A percentile compares a stretch with the other conserved stretches of the same genome.
phyloP scores from a whole-genome alignment of 2,329 filamentous ascomycete genomes.

The Penicillium sp. region DNA sequence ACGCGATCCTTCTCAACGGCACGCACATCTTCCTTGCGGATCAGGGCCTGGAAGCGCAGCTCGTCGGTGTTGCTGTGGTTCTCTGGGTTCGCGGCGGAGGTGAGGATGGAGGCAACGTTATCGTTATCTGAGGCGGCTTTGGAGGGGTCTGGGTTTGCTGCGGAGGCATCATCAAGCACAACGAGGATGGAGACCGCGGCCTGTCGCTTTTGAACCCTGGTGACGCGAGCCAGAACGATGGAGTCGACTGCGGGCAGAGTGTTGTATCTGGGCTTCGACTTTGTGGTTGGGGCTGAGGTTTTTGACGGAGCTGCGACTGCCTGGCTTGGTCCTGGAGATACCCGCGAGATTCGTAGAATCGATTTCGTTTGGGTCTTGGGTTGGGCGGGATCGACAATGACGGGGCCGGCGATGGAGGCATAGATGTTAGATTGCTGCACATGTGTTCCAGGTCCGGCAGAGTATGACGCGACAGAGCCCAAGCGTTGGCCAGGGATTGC shows the following conservation, averaged over 20 bases:
- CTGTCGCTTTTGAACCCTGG: slow-evolving; percentile 77
- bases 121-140: slow-evolving; percentile 33
- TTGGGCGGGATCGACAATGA: slow-evolving; percentile 51
- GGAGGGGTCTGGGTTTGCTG: slow-evolving; percentile 19
- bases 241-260: slow-evolving; percentile 77
- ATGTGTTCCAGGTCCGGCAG: slow-evolving; percentile 78
- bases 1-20: slow-evolving; percentile 96
- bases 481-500: slow-evolving; percentile 80
- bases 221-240: slow-evolving; percentile 77
- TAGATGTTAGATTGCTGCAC: slow-evolving; percentile 69
- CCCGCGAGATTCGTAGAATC: slow-evolving; percentile 39
- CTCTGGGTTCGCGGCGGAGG: slow-evolving; percentile 38
- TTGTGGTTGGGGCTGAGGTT: slow-evolving; percentile 4
- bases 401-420: slow-evolving; percentile 74
- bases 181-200: slow-evolving; percentile 82
- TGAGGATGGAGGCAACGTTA: slow-evolving; percentile 36
- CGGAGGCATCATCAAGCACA: slow-evolving; percentile 54
- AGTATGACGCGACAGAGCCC: slow-evolving; percentile 62
- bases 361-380: slow-evolving; percentile 31
- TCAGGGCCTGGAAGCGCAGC: slow-evolving; percentile 69
- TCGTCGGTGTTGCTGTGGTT: slow-evolving; percentile 57
- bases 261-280: slow-evolving; percentile 54
- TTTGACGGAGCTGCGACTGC: background rate
- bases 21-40: slow-evolving; percentile 83
- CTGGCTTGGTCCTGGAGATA: slow-evolving; percentile 8